These are phyloP conservation scores for Russula emetica DNA, from an alignment of 768 basidiomycete species.

Conservation along the genomic window DNA sequence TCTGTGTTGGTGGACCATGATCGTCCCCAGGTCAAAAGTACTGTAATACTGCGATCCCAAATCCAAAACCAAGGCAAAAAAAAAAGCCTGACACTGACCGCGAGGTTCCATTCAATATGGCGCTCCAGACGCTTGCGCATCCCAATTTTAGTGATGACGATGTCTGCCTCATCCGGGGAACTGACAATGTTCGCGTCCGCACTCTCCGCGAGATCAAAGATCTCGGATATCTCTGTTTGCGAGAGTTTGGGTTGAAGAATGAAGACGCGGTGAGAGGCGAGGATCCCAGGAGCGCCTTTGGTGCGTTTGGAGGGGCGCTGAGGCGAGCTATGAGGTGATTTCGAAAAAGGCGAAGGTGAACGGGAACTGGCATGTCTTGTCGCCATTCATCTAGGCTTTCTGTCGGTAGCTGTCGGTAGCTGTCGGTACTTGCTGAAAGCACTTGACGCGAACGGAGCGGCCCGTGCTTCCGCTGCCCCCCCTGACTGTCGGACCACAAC, in stretches of 20 bases:
- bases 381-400: slow-evolving; percentile 6
- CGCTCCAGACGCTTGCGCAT: slow-evolving; percentile 69
- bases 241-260: slow-evolving; percentile 32
- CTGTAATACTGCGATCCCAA: background rate
- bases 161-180: slow-evolving; percentile 49
- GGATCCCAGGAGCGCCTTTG: slow-evolving; percentile 16
- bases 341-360: slow-evolving; percentile 3
- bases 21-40: slow-evolving; percentile 1
- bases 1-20: slow-evolving; percentile 37
- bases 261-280: slow-evolving; percentile 14
- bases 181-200: slow-evolving; percentile 36
- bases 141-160: slow-evolving; percentile 60
- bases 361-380: slow-evolving; percentile 10
- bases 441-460: no score
- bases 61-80: background rate
- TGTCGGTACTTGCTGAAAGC: no score
- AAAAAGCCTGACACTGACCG: slow-evolving; percentile 45
- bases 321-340: background rate
- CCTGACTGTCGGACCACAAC: no score
- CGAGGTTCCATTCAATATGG: slow-evolving; percentile 59
- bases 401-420: slow-evolving; percentile 53
- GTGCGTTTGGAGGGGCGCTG: slow-evolving; percentile 1
- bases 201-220: slow-evolving; percentile 33
- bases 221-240: slow-evolving; percentile 30
- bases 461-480: no score